phyloP scores from a whole-genome alignment of 2,329 filamentous ascomycete species.

The Fusarium hostae region DNA sequence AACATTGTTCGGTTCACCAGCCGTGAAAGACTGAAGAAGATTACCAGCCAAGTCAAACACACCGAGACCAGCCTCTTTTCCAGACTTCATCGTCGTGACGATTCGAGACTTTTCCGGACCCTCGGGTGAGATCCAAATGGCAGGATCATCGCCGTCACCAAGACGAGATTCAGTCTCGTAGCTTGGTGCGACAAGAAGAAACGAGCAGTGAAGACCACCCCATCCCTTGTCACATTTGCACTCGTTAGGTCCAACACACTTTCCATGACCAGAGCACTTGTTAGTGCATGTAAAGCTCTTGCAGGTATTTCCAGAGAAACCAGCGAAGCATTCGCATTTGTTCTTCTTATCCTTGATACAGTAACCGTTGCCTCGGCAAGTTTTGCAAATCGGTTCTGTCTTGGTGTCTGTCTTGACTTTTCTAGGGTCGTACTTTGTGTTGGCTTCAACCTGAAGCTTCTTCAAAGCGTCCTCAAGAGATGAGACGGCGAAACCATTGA shows the following conservation, averaged over 20 bases:
- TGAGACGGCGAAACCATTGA: slow-evolving; percentile 53
- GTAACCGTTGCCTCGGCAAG: slow-evolving; percentile 54
- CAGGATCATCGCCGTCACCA: slow-evolving; percentile 59
- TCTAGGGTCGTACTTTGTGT: slow-evolving; percentile 54
- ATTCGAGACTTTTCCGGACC: slow-evolving; percentile 57
- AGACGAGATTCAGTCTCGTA: slow-evolving; percentile 58
- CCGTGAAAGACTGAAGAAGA: slow-evolving; percentile 56
- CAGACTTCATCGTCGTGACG: slow-evolving; percentile 64
- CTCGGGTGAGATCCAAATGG: slow-evolving; percentile 59
- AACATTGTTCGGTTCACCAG: slow-evolving; percentile 64
- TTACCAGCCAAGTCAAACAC: slow-evolving; percentile 62
- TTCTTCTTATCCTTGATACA: slow-evolving; percentile 42
- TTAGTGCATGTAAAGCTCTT: slow-evolving; percentile 52
- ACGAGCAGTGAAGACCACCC: slow-evolving; percentile 59
- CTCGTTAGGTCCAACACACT: slow-evolving; percentile 54
- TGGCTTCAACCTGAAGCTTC: slow-evolving; percentile 48
- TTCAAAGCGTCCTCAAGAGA: slow-evolving; percentile 52
- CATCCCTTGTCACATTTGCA: slow-evolving; percentile 56
- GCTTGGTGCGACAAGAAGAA: slow-evolving; percentile 54
- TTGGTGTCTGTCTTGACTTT: slow-evolving; percentile 35
- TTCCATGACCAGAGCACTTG: slow-evolving; percentile 55
- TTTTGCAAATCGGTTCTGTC: slow-evolving; percentile 46
- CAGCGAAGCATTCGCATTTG: slow-evolving; percentile 57
- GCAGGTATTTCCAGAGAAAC: slow-evolving; percentile 53
- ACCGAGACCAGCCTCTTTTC: slow-evolving; percentile 58